Conservation (phyloP, 2,329 filamentous ascomycete genomes). For the Aspergillus pseudoviridinutans region DNA sequence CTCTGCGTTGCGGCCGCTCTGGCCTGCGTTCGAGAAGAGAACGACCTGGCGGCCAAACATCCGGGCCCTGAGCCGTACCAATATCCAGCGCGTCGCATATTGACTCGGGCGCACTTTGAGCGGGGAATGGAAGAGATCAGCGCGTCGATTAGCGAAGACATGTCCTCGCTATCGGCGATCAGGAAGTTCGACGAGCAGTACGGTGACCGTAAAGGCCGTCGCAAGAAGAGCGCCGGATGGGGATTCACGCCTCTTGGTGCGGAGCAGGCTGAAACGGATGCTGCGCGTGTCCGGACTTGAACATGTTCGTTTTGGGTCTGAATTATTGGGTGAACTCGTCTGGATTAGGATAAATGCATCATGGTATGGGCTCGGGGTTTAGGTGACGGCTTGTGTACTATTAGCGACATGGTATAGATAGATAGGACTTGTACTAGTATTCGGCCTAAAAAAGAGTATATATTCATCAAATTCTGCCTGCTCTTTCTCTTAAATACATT, state of each 20-base stretch:
- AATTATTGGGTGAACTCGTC: slow-evolving; percentile 1
- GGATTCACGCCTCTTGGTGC: slow-evolving; percentile 45
- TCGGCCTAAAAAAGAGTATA: slow-evolving; percentile 10
- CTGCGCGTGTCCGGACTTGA: slow-evolving; percentile 40
- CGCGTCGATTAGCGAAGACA: slow-evolving; percentile 90
- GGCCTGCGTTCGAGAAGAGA: slow-evolving; percentile 47
- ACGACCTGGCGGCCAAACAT: slow-evolving; percentile 35
- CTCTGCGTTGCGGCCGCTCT: slow-evolving; percentile 49
- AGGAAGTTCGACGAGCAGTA: slow-evolving; percentile 95
- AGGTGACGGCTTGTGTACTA: slow-evolving; percentile 21
- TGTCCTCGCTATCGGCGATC: slow-evolving; percentile 79
- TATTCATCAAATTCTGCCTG: slow-evolving; percentile 1
- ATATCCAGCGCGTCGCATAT: slow-evolving; percentile 65
- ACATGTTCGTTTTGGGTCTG: not conserved
- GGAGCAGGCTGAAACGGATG: slow-evolving; percentile 30
- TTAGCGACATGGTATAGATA: slow-evolving; percentile 27
- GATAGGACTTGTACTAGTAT: slow-evolving; percentile 32
- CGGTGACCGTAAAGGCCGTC: slow-evolving; percentile 69
- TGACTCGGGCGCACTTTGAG: slow-evolving; percentile 72
- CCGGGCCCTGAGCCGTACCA: slow-evolving; percentile 45
- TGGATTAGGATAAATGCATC: not conserved
- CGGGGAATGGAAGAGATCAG: slow-evolving; percentile 83
- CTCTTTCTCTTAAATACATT: too few species aligned
- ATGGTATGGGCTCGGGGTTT: slow-evolving; percentile 4
- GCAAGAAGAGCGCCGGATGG: slow-evolving; percentile 54